These are phyloP conservation scores for Begonia fuchsioides DNA, from an alignment of 306 rosid species.

Conservation along the genomic window DNA sequence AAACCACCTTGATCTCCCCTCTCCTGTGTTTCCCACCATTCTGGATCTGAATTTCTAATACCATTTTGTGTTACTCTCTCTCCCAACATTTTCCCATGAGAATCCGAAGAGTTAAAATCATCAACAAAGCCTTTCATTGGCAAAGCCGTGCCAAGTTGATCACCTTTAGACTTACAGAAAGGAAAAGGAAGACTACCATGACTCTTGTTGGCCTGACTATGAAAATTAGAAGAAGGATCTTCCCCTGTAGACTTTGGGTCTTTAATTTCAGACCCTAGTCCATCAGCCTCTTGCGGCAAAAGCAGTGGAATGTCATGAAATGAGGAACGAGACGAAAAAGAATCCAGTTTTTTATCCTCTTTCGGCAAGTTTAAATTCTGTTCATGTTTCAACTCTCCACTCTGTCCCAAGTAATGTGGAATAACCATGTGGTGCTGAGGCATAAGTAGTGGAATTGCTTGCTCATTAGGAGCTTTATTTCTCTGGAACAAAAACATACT, in stretches of 20 bases:
- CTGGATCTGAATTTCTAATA: constrained; percentile 26
- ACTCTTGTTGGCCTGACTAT: constrained; percentile 17
- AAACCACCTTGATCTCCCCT: constrained; percentile 63
- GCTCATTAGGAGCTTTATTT: constrained; percentile 91
- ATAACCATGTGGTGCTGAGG: constrained; percentile 99
- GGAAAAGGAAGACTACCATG: constrained; percentile 22
- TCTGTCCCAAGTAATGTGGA: constrained; percentile 86
- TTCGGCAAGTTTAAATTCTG: constrained; percentile 15
- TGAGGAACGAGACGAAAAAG: constrained; percentile 49
- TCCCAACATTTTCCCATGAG: constrained; percentile 25
- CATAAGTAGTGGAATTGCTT: constrained; percentile 90
- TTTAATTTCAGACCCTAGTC: constrained; percentile 26
- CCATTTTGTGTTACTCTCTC: constrained; percentile 21
- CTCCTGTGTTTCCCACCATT: constrained; percentile 98
- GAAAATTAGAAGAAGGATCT: constrained; percentile 11
- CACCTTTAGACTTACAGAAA: constrained; percentile 35
- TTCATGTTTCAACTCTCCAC: constrained; percentile 37
- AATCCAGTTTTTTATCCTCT: constrained; percentile 37
- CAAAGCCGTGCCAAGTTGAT: constrained; percentile 46
- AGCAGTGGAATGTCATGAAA: constrained; percentile 84
- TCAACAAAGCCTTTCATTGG: constrained; percentile 91
- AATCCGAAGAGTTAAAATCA: constrained; percentile 35
- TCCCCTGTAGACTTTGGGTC: constrained; percentile 13
- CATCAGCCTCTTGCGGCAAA: constrained; percentile 57
- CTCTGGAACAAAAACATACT: constrained; percentile 35